Conservation (phyloP, 768 basidiomycete genomes). For the Crepidotus variabilis region DNA sequence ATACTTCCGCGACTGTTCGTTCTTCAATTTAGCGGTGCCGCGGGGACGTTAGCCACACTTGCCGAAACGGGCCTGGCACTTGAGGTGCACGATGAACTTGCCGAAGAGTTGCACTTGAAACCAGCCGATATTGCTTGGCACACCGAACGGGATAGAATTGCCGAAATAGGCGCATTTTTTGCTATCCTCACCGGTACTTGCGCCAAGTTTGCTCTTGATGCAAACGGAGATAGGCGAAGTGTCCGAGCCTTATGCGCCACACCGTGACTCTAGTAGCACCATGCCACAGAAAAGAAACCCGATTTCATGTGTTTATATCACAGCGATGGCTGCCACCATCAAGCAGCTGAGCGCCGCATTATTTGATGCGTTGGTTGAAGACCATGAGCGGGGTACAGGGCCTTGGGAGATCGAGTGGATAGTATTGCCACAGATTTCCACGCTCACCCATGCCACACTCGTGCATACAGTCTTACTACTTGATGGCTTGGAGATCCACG, state of each 20-base stretch:
- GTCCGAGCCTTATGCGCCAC: slow-evolving; percentile 38
- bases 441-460: slow-evolving; percentile 36
- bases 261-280: slow-evolving; percentile 44
- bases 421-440: slow-evolving; percentile 39
- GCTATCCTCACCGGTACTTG: slow-evolving; percentile 42
- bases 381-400: slow-evolving; percentile 45
- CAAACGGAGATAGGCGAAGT: slow-evolving; percentile 44
- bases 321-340: slow-evolving; percentile 37
- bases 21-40: slow-evolving; percentile 42
- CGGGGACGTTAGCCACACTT: slow-evolving; percentile 41
- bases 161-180: slow-evolving; percentile 40
- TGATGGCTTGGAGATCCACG: slow-evolving; percentile 36
- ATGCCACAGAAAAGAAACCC: slow-evolving; percentile 52
- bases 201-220: slow-evolving; percentile 42
- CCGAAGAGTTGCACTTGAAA: slow-evolving; percentile 22
- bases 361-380: slow-evolving; percentile 45
- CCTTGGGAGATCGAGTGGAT: slow-evolving; percentile 53
- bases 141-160: slow-evolving; percentile 41
- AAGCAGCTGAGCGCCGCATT: slow-evolving; percentile 34
- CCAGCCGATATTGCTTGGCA: slow-evolving; percentile 34
- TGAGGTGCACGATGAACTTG: slow-evolving; percentile 26
- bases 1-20: slow-evolving; percentile 34
- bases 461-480: slow-evolving; percentile 32
- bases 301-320: slow-evolving; percentile 41
- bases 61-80: slow-evolving; percentile 33